Conservation (phyloP, 2,329 filamentous ascomycete species). For the Thielaviopsis cerberus region DNA sequence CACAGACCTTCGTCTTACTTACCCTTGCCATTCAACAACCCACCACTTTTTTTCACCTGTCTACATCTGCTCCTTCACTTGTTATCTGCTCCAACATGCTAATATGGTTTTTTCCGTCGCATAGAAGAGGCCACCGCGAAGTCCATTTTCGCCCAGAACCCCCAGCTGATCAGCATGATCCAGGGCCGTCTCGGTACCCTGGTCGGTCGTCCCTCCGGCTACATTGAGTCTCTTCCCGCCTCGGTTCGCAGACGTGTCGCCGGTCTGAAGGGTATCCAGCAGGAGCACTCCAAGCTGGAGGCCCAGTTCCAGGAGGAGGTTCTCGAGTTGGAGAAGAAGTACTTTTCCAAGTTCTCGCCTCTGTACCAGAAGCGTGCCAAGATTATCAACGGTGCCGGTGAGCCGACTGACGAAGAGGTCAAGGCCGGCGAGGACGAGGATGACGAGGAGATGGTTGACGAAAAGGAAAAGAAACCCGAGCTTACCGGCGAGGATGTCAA, state of each 20-base stretch:
- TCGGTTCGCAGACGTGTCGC: conserved; percentile 83
- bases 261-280: conserved; percentile 93
- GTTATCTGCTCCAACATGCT: no score
- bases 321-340: conserved; percentile 96
- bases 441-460: conserved; percentile 42
- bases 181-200: conserved; percentile 87
- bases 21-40: background rate
- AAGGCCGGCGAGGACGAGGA: conserved; percentile 68
- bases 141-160: conserved; percentile 89
- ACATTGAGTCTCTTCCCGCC: conserved; percentile 85
- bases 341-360: conserved; percentile 95
- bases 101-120: conserved; percentile 14
- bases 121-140: conserved; percentile 56
- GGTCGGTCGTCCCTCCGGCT: conserved; percentile 87
- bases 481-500: conserved; percentile 32
- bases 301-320: conserved; percentile 98
- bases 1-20: background rate
- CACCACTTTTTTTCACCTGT: background rate
- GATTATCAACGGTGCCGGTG: conserved; percentile 72
- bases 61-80: no score
- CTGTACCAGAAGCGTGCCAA: conserved; percentile 86
- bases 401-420: conserved; percentile 77
- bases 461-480: conserved; percentile 35
- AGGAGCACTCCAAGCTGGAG: conserved; percentile 96
- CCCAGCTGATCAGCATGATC: conserved; percentile 88